phyloP scores from a whole-genome alignment of 805 yeast species.

The Yamadazyma scolyti region DNA sequence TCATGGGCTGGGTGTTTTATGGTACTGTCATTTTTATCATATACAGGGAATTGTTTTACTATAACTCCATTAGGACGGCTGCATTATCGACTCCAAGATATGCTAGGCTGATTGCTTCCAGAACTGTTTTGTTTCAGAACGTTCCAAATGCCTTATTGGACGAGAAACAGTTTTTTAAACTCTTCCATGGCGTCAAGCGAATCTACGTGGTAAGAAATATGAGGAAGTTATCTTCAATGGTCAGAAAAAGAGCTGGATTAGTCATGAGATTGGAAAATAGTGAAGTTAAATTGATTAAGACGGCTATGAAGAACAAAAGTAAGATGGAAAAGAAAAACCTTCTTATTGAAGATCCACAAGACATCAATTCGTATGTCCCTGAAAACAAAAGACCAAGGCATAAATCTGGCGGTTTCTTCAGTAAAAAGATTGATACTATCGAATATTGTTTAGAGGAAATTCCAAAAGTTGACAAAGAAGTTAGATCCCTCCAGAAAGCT shows the following conservation, averaged over 20 bases:
- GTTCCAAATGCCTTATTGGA: conserved; percentile 73
- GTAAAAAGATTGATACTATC: conserved; percentile 58
- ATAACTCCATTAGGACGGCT: conserved; percentile 71
- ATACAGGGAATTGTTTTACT: conserved; percentile 80
- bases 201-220: conserved; percentile 76
- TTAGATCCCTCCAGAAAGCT: conserved; percentile 49
- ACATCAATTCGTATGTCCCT: conserved; percentile 57
- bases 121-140: conserved; percentile 80
- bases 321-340: conserved; percentile 67
- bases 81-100: conserved; percentile 78
- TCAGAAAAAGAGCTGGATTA: conserved; percentile 55
- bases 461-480: conserved; percentile 56
- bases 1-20: conserved; percentile 76
- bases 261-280: conserved; percentile 67
- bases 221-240: conserved; percentile 51
- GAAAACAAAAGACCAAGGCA: conserved; percentile 65
- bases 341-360: conserved; percentile 40
- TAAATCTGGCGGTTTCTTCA: conserved; percentile 42
- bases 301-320: conserved; percentile 59
- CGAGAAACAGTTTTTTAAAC: conserved; percentile 66
- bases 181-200: conserved; percentile 78
- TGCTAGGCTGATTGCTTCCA: conserved; percentile 67
- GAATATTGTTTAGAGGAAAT: conserved; percentile 52
- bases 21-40: conserved; percentile 66
- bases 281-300: conserved; percentile 51